Evolutionary conservation across 805 yeast species (phyloP), one percentile per base, ranked within the genome.

Genomic region (Kuraishia floccosa): DNA sequence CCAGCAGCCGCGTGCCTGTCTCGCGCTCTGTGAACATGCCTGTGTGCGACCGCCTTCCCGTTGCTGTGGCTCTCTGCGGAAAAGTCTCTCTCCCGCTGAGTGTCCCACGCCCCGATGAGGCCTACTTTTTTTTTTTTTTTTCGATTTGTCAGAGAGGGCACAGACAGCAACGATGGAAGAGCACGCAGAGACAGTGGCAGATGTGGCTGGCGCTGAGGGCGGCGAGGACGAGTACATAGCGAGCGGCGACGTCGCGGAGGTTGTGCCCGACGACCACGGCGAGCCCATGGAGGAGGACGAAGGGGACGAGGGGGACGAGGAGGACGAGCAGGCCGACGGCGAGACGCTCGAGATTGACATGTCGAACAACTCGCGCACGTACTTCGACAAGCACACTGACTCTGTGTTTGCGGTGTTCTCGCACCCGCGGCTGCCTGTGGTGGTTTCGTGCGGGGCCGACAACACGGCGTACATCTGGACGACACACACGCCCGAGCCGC

Each of bases 401-500:
- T 84, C 96, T 3, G 71, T 89, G 3, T 89, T 81, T 55, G 65
- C 81, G 10, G 65, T 91, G n/a, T 72, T 82, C 30, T 60, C 76
- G 5, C 96, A 91, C 51, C 96, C 96, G 24, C 65, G 65, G 5
- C 63, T 86, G 36, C 96, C 96, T 12, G 54, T 79, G 52, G 91
- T 83, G 6, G 79, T 77, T n/a, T 69, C 89, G 15, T 98, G 99
- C 19, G 97, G 96, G 25, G 97, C 94, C 36, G 99, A 91, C 53
- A 77, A 89, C 52, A 63, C 72, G 17, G 96, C 87, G 2, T 83
- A 73, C 50, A 50, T 91, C 44, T 91, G 97, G 97, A 85, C 96
- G 4, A 78, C 94, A 2, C 93, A 85, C 53, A 65, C 84, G 2
- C 75, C 72, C 37, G 94, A 95, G 20, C 84, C 96, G 8, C 72